A percentile compares a stretch with the other conserved stretches of the same genome.
These are phyloP conservation scores for Guadua angustifolia DNA, from an alignment of 176 grass and related monocot genomes.

Conservation along the genomic window DNA sequence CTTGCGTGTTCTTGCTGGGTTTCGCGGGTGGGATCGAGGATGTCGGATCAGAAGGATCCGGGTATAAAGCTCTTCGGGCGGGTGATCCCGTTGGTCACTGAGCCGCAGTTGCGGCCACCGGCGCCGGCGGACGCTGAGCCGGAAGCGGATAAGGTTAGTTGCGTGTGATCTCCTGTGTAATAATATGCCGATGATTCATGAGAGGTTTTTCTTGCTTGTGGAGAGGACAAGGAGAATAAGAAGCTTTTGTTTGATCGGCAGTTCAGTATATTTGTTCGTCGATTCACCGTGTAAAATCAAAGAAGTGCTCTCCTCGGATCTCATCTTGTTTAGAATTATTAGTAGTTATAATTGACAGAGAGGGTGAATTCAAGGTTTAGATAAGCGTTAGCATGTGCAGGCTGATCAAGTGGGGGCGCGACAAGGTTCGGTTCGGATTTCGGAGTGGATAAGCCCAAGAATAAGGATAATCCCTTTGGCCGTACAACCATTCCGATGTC, in stretches of 20 bases:
- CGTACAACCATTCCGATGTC: slow-evolving; percentile 14
- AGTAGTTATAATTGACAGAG: neutral
- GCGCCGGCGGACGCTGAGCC: neutral
- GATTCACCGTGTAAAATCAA: neutral
- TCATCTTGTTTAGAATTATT: neutral
- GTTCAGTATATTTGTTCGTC: neutral
- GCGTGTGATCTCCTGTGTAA: neutral
- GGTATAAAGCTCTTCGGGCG: slow-evolving; percentile 91
- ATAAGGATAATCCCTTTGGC: neutral
- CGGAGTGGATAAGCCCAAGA: neutral
- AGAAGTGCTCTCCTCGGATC: neutral
- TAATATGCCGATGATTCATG: neutral
- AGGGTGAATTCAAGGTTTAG: neutral
- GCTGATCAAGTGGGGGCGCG: neutral
- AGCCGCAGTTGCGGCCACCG: slow-evolving; percentile 11
- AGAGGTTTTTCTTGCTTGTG: neutral
- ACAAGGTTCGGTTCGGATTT: slow-evolving; percentile 36
- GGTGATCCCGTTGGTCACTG: slow-evolving; percentile 61
- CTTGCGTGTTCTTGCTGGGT: slow-evolving; percentile 16
- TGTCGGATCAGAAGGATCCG: slow-evolving; percentile 74
- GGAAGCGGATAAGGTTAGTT: slow-evolving; percentile 51
- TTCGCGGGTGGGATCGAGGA: slow-evolving; percentile 39
- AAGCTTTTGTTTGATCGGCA: neutral
- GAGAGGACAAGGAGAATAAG: neutral
- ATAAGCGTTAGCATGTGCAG: too few relatives aligned